Evolutionary conservation across 768 basidiomycete genomes (phyloP).

Genomic region (Roridomyces roridus): DNA sequence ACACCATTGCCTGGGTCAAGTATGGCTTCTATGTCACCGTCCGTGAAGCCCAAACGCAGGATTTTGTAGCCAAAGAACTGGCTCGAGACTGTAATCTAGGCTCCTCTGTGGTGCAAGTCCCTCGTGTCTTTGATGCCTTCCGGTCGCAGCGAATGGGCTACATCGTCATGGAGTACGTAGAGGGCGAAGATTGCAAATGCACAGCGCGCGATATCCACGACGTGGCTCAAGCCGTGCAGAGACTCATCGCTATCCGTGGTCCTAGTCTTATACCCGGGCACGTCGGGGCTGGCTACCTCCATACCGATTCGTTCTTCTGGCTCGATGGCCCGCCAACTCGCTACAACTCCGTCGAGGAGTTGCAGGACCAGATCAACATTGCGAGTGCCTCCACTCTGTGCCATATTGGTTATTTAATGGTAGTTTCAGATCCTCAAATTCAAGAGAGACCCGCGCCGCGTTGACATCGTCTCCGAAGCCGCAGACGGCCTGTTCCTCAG

Average conservation of each 20-base stretch:
- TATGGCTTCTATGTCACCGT: neutral
- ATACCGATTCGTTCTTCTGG: constrained; percentile 15
- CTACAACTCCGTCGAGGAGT: constrained; percentile 20
- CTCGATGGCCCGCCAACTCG: constrained; percentile 1
- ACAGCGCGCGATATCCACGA: neutral
- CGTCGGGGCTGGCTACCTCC: constrained; percentile 19
- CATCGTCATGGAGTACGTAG: constrained; percentile 26
- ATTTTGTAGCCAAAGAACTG: neutral
- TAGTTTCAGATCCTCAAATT: no score
- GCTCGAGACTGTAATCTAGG: no score
- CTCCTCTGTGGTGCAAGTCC: constrained; percentile 12
- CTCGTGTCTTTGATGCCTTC: constrained; percentile 14
- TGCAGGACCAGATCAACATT: constrained; percentile 19
- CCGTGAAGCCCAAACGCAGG: neutral
- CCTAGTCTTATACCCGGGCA: constrained; percentile 16
- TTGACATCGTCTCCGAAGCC: no score
- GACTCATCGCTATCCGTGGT: constrained; percentile 15
- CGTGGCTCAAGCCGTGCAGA: constrained; percentile 18
- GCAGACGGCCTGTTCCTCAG: no score
- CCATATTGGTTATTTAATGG: no score
- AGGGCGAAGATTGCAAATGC: constrained; percentile 15
- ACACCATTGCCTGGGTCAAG: neutral
- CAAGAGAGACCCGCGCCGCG: no score
- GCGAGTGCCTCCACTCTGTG: no score
- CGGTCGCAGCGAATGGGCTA: constrained; percentile 4